phyloP scores from a whole-genome alignment of 441 rosid genomes.

The Hura crepitans region DNA sequence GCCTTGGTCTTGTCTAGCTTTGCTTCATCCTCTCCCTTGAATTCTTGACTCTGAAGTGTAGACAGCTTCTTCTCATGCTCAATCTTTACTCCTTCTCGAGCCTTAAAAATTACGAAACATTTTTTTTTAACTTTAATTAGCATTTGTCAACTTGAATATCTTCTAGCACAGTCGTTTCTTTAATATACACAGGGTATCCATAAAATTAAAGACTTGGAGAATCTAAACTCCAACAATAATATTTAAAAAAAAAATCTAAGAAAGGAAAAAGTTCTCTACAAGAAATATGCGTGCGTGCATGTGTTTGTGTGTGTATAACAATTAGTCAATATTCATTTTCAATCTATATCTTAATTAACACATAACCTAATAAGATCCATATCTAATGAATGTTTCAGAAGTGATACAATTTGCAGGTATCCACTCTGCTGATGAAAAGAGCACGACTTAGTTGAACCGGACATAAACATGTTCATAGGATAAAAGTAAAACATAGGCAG shows the following conservation, averaged over 20 bases:
- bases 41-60: constrained; percentile 79
- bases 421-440: constrained; percentile 2
- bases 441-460: constrained; percentile 15
- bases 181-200: neutral
- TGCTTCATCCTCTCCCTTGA: constrained; percentile 70
- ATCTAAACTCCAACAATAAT: neutral
- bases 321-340: neutral
- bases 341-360: neutral
- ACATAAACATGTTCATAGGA: constrained; percentile 7
- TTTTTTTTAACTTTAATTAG: constrained; percentile 8
- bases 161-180: neutral
- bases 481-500: neutral
- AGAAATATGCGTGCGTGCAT: too few species aligned
- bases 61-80: constrained; percentile 80
- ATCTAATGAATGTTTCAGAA: neutral
- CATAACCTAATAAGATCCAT: neutral
- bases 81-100: constrained; percentile 82
- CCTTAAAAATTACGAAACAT: constrained; percentile 35
- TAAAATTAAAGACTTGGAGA: neutral
- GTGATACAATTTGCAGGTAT: neutral
- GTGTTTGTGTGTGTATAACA: too few species aligned
- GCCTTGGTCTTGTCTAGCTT: constrained; percentile 85
- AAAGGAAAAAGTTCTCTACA: too few species aligned
- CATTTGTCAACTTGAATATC: constrained; percentile 6
- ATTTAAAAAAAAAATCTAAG: too few species aligned